Evolutionary conservation across 495 filamentous ascomycete genomes (phyloP), one percentile per base, ranked within the genome.

Genomic region (Tuber melanosporum): DNA sequence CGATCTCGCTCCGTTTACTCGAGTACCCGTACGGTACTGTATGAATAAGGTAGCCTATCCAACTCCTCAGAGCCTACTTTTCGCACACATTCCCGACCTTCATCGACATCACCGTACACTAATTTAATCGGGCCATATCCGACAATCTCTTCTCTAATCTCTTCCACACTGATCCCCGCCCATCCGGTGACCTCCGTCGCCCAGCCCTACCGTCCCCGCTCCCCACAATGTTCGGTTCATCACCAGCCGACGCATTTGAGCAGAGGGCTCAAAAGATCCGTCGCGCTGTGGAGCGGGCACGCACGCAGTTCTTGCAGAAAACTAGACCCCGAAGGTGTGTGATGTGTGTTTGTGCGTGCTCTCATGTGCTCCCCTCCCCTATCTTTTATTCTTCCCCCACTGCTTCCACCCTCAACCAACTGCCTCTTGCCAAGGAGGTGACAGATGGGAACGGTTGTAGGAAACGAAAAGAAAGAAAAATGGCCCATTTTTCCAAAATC

Each of bases 271-370:
- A 79, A 71, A 75, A 80, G 17, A 69, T 83, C 39, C 57, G 75
- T 26, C 80, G 81, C 5, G 81, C 81, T 3, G 75, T 83, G 9
- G 81, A 83, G 57, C 73, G 80, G 70, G 81, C 81, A 19, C 80
- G 80, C 44, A 45, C 75, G 47, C 81, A 83, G 66, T 82, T 83
- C 73, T 71, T 78, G 26, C 75, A 77, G 72, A 82, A 82, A 44
- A 80, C 78, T 7, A 77, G 69, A 71, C 66, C 75, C 36, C 76
- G 52, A 43, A 82, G 81, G 81, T 82, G 66, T 75, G 81, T 79
- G 20, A 12, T 70, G 44, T 57, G 41, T 66, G 26, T 66, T 66
- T 32, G 57, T 66, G n/a, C 26, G n/a, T 32, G 57, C 57, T 32
- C 26, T 66, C 57, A 66, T 66, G 57, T 66, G 57, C 57, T 15